Percentiles rank a stretch among this genome's conserved stretches.
These are phyloP conservation scores for Trifolium pratense DNA, from an alignment of 306 rosid genomes.

Conservation along the genomic window DNA sequence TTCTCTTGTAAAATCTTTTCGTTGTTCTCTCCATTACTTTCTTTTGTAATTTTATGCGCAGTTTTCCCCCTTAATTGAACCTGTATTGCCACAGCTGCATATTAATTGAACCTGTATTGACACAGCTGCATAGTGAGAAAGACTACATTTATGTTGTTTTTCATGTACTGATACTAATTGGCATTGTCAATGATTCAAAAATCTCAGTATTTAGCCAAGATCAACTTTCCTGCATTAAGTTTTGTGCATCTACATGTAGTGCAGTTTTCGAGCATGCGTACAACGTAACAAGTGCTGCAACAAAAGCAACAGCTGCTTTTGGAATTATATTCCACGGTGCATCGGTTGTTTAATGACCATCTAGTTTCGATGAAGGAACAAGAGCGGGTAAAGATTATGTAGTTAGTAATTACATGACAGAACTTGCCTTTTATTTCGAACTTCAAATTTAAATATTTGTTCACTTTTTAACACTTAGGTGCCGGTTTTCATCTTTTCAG, in stretches of 20 bases:
- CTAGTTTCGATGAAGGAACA: slow-evolving; percentile 61
- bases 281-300: slow-evolving; percentile 66
- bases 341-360: slow-evolving; percentile 75
- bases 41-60: too few relatives aligned
- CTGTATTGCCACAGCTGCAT: too few relatives aligned
- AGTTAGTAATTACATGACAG: not conserved
- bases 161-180: slow-evolving; percentile 18
- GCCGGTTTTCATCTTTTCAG: slow-evolving; percentile 72
- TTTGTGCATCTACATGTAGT: slow-evolving; percentile 30
- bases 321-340: slow-evolving; percentile 80
- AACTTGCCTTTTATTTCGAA: too few relatives aligned
- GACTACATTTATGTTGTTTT: slow-evolving; percentile 31
- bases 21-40: too few relatives aligned
- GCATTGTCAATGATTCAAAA: slow-evolving; percentile 9
- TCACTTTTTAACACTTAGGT: slow-evolving; percentile 60
- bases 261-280: slow-evolving; percentile 92
- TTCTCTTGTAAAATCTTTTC: too few relatives aligned
- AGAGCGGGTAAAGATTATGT: slow-evolving; percentile 65
- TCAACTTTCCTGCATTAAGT: slow-evolving; percentile 29
- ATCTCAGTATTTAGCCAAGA: slow-evolving; percentile 28
- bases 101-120: too few relatives aligned
- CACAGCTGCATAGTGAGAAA: too few relatives aligned
- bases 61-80: too few relatives aligned
- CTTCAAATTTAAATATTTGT: slow-evolving; percentile 7
- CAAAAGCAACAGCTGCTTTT: slow-evolving; percentile 83